Evolutionary conservation across 2,329 filamentous ascomycete species (phyloP).

Genomic region (Fusarium tjaetaba): DNA sequence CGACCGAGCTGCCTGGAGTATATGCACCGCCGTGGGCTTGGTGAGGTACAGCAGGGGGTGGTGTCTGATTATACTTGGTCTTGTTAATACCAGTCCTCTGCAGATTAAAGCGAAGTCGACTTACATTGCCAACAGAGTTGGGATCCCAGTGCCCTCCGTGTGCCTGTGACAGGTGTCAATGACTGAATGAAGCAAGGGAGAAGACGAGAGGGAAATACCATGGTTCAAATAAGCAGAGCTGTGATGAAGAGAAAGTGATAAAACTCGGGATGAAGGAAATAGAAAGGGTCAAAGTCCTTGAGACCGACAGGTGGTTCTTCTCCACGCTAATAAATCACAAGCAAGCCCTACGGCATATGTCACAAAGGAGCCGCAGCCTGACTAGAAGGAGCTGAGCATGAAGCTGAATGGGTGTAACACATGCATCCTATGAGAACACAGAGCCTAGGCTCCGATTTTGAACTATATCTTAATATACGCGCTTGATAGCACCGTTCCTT

Average conservation of each 20-base stretch:
- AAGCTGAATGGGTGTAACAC: slow-evolving; percentile 5
- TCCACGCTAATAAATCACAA: slow-evolving; percentile 29
- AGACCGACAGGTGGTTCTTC: slow-evolving; percentile 1
- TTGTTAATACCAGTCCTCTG: background rate
- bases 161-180: slow-evolving; percentile 18
- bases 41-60: slow-evolving; percentile 15
- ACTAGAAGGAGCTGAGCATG: slow-evolving; percentile 23
- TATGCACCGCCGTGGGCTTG: slow-evolving; percentile 41
- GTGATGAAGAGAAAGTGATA: background rate
- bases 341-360: background rate
- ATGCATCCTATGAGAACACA: slow-evolving; percentile 1
- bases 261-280: background rate
- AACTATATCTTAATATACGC: background rate
- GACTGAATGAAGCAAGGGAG: background rate
- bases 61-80: slow-evolving; percentile 31
- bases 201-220: slow-evolving; percentile 20
- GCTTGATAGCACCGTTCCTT: slow-evolving; percentile 6
- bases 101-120: background rate
- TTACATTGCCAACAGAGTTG: slow-evolving; percentile 32
- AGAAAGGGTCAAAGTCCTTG: background rate
- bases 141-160: slow-evolving; percentile 41
- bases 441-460: background rate
- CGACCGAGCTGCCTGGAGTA: slow-evolving; percentile 39
- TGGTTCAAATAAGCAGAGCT: slow-evolving; percentile 31
- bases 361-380: background rate